Base-by-base conservation (phyloP, 805 yeast species). In the Citeromyces matritensis region DNA sequence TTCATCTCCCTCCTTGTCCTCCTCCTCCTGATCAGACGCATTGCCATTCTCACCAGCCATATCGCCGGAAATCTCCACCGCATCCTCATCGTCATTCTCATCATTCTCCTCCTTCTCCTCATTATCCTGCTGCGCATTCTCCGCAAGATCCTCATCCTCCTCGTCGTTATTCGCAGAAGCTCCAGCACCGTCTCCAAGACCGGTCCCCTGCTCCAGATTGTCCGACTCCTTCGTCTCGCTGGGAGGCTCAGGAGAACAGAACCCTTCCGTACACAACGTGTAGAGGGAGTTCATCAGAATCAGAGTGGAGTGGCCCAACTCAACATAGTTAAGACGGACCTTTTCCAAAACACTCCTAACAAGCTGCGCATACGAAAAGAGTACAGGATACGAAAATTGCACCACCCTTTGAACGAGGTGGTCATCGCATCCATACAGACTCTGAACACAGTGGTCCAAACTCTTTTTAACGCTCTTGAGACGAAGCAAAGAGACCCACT, bases 1-100 rank as follows among this genome's bases (percentile, higher is more conserved):
- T 29, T 80, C 77, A 5, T 76, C 72, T 1, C 71, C 74, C 4
- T 53, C 57, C 1, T 63, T 64, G 8, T 63, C 65, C 8, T 70
- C 73, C 11, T 63, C 59, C 11, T 67, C 65, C 13, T 73, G 80
- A 34, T 69, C 78, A 7, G 85, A 73, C 9, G 73, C 63, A 40
- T 86, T 85, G 51, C 88, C 95, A 6, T 78, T 51, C 17, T 83
- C 74, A 33, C 98, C 98, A 15, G 91, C 95, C 94, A 91, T 83
- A 43, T 91, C 97, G 24, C 96, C 95, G 43, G 86, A 94, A 49
- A 86, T 81, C 31, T 84, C 94, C 29, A 82, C 85, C 4, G 96
- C 96, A n/a, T 78, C 78, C 8, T 73, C 76, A 3, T 57, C 57
- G 2, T 56, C 58, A 9, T 73, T 76, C n/a, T 77, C 78, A 7